These are phyloP conservation scores for Didymella pomorum DNA, from an alignment of 2,329 filamentous ascomycete genomes.

Conservation along the genomic window DNA sequence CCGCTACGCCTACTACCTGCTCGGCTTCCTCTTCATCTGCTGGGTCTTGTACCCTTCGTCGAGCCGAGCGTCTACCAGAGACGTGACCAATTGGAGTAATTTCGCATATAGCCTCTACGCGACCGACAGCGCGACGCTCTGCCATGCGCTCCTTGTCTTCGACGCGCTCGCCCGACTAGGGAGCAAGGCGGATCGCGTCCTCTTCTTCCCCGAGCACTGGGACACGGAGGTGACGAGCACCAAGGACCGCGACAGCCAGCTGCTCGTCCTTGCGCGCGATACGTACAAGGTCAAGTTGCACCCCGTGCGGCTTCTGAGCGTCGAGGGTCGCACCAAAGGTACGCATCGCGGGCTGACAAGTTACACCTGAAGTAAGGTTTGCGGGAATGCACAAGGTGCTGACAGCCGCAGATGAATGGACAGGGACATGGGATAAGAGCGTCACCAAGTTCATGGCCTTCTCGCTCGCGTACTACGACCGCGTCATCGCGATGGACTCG, in stretches of 20 bases:
- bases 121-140: conserved; percentile 53
- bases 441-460: conserved; percentile 75
- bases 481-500: conserved; percentile 67
- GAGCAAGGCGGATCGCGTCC: conserved; percentile 56
- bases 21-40: conserved; percentile 39
- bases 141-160: conserved; percentile 56
- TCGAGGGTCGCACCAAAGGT: conserved; percentile 47
- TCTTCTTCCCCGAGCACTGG: conserved; percentile 56
- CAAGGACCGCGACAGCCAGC: conserved; percentile 53
- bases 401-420: conserved; percentile 43
- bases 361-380: conserved; percentile 8
- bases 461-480: conserved; percentile 69
- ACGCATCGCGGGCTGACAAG: conserved; percentile 14
- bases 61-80: conserved; percentile 18
- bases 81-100: conserved; percentile 45
- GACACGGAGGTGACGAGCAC: conserved; percentile 40
- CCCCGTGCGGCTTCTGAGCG: conserved; percentile 55
- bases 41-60: conserved; percentile 39
- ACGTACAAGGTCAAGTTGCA: conserved; percentile 60
- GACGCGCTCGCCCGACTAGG: conserved; percentile 53
- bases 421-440: conserved; percentile 67
- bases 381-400: conserved; percentile 18
- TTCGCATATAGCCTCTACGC: conserved; percentile 56
- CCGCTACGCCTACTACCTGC: conserved; percentile 39
- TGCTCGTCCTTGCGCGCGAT: conserved; percentile 59